Percentiles rank a stretch among this genome's conserved stretches.
Conservation (phyloP, 805 yeast species). For the Pichia phayaonensis region DNA sequence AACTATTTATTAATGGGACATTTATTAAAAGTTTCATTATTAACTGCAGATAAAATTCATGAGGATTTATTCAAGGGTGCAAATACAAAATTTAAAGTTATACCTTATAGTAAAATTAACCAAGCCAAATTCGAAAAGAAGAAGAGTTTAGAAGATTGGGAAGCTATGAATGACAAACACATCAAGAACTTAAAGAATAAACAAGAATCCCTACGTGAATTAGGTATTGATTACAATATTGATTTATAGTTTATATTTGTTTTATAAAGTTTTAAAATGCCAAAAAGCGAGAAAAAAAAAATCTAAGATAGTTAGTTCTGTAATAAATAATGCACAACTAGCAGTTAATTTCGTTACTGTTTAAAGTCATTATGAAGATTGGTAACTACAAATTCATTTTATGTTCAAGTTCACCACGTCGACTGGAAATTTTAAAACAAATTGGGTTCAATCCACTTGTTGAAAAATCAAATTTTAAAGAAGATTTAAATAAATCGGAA, state of each 20-base stretch:
- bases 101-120: conserved; percentile 54
- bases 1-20: conserved; percentile 88
- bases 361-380: conserved; percentile 27
- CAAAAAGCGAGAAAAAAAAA: not conserved
- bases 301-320: no score
- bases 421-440: conserved; percentile 62
- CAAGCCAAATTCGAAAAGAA: conserved; percentile 48
- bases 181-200: conserved; percentile 36
- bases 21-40: conserved; percentile 52
- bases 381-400: conserved; percentile 38
- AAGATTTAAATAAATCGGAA: conserved; percentile 53
- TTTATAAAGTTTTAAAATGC: conserved; percentile 3
- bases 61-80: conserved; percentile 54
- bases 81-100: conserved; percentile 43
- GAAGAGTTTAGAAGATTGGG: conserved; percentile 52
- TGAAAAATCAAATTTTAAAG: conserved; percentile 65
- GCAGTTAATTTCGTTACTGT: no score
- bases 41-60: conserved; percentile 51
- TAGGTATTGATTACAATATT: conserved; percentile 50
- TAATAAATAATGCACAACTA: no score
- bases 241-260: conserved; percentile 12
- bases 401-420: conserved; percentile 81
- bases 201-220: conserved; percentile 40
- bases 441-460: conserved; percentile 44
- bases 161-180: conserved; percentile 40